These are phyloP conservation scores for Carex sylvatica DNA, from an alignment of 202 grass and related monocot genomes.

Conservation along the genomic window DNA sequence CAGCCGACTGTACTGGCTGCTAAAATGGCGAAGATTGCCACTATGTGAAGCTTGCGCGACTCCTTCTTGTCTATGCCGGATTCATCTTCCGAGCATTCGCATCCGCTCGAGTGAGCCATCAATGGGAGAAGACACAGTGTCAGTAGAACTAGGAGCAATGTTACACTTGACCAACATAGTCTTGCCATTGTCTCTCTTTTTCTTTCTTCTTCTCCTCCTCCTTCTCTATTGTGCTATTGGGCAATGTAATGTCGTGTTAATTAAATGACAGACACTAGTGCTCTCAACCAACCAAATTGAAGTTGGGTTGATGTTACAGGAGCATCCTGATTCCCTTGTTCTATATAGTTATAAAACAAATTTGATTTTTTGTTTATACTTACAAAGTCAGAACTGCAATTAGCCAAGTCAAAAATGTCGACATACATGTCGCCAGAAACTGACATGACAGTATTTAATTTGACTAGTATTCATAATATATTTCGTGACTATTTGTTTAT, in stretches of 20 bases:
- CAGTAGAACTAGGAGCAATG: constrained; percentile 13
- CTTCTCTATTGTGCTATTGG: neutral
- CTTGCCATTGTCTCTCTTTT: neutral
- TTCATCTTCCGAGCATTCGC: constrained; percentile 36
- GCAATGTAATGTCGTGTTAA: too few species aligned
- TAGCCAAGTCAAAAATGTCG: neutral
- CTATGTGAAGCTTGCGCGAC: constrained; percentile 46
- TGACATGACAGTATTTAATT: too few species aligned
- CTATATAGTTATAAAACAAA: too few species aligned
- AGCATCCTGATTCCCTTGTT: too few species aligned
- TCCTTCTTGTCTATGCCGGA: constrained; percentile 25
- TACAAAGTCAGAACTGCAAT: neutral
- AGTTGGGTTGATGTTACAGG: neutral
- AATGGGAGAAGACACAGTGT: constrained; percentile 33
- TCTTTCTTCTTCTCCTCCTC: too few species aligned
- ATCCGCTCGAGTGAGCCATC: constrained; percentile 12
- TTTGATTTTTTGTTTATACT: too few species aligned
- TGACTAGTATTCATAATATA: neutral
- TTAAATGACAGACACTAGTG: too few species aligned
- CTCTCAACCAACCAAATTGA: too few species aligned
- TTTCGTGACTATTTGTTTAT: neutral
- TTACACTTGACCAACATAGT: neutral
- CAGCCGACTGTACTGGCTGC: constrained; percentile 41
- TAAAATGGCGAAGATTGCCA: constrained; percentile 61
- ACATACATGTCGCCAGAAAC: neutral